These are phyloP conservation scores for Saccharomyces jurei DNA, from an alignment of 805 yeast genomes.

Conservation along the genomic window DNA sequence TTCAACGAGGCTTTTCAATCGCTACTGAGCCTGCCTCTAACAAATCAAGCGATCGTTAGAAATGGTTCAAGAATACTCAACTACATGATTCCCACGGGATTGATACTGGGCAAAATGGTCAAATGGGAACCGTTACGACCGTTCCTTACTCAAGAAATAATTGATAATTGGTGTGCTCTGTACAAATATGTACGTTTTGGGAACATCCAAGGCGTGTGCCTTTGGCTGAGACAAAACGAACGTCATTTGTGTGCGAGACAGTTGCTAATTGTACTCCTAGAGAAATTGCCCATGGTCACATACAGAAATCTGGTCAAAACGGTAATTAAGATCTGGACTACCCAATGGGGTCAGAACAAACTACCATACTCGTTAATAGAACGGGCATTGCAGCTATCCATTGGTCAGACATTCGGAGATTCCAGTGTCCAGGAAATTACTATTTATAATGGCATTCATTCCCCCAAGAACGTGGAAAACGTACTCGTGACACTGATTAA, in stretches of 20 bases:
- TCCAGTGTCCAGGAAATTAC: slow-evolving; percentile 1
- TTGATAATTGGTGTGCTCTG: slow-evolving; percentile 34
- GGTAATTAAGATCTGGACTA: slow-evolving; percentile 13
- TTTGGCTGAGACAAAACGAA: slow-evolving; percentile 28
- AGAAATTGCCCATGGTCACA: slow-evolving; percentile 36
- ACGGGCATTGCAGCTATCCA: slow-evolving; percentile 13
- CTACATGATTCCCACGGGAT: slow-evolving; percentile 44
- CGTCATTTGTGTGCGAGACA: slow-evolving; percentile 26
- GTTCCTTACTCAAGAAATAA: slow-evolving; percentile 19
- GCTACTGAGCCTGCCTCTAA: slow-evolving; percentile 23
- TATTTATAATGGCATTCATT: slow-evolving; percentile 22
- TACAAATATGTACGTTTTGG: slow-evolving; percentile 37
- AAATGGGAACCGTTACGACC: slow-evolving; percentile 21
- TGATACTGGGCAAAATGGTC: slow-evolving; percentile 50
- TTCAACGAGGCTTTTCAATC: slow-evolving; percentile 45
- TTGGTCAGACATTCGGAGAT: slow-evolving; percentile 5
- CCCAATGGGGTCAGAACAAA: slow-evolving; percentile 18
- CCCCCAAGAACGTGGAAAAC: slow-evolving; percentile 20
- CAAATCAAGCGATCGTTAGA: slow-evolving; percentile 6
- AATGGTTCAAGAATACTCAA: slow-evolving; percentile 35
- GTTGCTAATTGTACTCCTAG: slow-evolving; percentile 33
- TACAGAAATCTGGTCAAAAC: slow-evolving; percentile 33
- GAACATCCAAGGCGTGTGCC: slow-evolving; percentile 31
- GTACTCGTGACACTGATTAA: slow-evolving; percentile 26
- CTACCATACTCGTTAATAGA: slow-evolving; percentile 21